Evolutionary conservation across 768 basidiomycete genomes (phyloP).

Genomic region (Brasilioporus rufonigricans): DNA sequence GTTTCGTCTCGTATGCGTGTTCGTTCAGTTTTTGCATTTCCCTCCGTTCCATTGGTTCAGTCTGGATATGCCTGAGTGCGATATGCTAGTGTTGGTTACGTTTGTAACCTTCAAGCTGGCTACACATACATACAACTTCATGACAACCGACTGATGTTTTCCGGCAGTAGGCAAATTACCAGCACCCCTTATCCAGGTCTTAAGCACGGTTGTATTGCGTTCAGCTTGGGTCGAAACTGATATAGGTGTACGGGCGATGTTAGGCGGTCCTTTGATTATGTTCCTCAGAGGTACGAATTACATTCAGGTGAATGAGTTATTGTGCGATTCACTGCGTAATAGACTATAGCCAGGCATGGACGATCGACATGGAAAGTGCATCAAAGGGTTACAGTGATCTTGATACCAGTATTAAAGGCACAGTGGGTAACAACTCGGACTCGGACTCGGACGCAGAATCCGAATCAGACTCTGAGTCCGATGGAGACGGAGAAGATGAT

Average conservation of each 20-base stretch:
- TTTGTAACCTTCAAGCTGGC: not conserved
- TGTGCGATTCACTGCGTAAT: not conserved
- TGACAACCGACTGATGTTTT: constrained; percentile 11
- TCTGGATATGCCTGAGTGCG: not conserved
- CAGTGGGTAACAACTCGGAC: constrained; percentile 34
- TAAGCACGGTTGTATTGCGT: constrained; percentile 61
- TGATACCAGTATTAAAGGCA: constrained; percentile 19
- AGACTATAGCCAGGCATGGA: constrained; percentile 73
- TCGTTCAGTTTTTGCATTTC: not conserved
- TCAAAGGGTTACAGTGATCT: constrained; percentile 24
- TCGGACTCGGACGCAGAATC: constrained; percentile 30
- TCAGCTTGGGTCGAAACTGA: constrained; percentile 75
- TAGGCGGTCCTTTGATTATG: constrained; percentile 70
- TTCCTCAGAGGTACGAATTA: constrained; percentile 62
- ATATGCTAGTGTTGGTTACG: not conserved
- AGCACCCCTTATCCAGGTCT: constrained; percentile 37
- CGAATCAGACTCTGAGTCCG: constrained; percentile 12
- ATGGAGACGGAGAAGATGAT: constrained; percentile 34
- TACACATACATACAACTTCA: not conserved
- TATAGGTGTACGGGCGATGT: constrained; percentile 55
- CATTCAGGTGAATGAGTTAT: not conserved
- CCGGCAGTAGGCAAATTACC: constrained; percentile 22
- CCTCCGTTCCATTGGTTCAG: not conserved
- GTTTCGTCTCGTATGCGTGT: not conserved
- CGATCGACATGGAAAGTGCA: constrained; percentile 23